phyloP scores from a whole-genome alignment of 2,329 filamentous ascomycete species.

The Fusarium humuli region DNA sequence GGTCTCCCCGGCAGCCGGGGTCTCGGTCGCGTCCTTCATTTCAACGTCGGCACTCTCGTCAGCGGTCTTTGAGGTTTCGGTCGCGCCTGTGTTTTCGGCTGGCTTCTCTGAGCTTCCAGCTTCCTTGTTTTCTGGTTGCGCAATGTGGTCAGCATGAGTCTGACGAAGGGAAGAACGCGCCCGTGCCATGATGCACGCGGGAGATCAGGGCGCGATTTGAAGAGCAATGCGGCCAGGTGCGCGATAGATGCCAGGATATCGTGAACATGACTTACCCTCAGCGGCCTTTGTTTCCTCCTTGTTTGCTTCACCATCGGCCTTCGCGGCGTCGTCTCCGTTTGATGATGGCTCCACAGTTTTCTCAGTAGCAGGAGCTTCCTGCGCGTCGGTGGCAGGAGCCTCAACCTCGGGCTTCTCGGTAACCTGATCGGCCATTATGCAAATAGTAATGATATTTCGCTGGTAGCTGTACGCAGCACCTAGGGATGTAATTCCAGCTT shows the following conservation, averaged over 20 bases:
- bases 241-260: slow-evolving; percentile 7
- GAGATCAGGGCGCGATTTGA: slow-evolving; percentile 15
- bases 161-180: slow-evolving; percentile 41
- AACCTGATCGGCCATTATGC: slow-evolving; percentile 55
- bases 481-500: slow-evolving; percentile 30
- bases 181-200: slow-evolving; percentile 27
- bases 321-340: slow-evolving; percentile 41
- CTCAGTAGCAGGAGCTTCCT: slow-evolving; percentile 44
- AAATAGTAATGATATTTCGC: slow-evolving; percentile 38
- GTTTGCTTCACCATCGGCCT: slow-evolving; percentile 41
- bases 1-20: slow-evolving; percentile 47
- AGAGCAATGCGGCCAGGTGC: slow-evolving; percentile 17
- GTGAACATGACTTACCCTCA: slow-evolving; percentile 48
- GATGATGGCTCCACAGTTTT: slow-evolving; percentile 41
- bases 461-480: slow-evolving; percentile 31
- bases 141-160: slow-evolving; percentile 46
- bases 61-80: slow-evolving; percentile 45
- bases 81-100: slow-evolving; percentile 45
- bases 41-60: slow-evolving; percentile 63
- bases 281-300: slow-evolving; percentile 47
- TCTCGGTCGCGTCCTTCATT: slow-evolving; percentile 56
- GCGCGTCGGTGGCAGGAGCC: slow-evolving; percentile 50
- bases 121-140: slow-evolving; percentile 46
- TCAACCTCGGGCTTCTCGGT: slow-evolving; percentile 53
- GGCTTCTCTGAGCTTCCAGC: slow-evolving; percentile 48